Evolutionary conservation across 2,329 filamentous ascomycete species (phyloP).

Genomic region (Beauveria medogensis): DNA sequence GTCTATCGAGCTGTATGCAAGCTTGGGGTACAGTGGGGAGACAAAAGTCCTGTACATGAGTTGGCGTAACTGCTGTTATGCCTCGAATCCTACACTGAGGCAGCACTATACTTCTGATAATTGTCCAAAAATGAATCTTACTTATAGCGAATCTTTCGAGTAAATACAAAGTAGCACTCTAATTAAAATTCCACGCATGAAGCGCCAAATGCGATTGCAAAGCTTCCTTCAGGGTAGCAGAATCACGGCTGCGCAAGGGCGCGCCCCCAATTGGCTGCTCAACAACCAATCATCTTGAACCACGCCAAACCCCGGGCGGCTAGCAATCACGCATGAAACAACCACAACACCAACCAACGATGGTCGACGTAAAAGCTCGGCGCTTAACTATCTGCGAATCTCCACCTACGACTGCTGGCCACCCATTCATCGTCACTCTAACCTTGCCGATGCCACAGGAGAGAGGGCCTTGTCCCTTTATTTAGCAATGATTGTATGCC

Average conservation of each 20-base stretch:
- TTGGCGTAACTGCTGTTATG: no score
- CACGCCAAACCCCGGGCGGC: not conserved
- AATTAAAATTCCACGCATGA: not conserved
- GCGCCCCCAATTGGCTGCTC: not conserved
- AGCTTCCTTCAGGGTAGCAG: not conserved
- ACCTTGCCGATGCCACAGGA: not conserved
- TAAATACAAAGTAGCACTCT: no score
- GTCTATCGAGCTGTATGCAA: no score
- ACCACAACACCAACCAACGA: not conserved
- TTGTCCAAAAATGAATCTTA: no score
- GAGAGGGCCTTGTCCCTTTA: not conserved
- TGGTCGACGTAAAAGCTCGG: not conserved
- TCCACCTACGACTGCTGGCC: not conserved
- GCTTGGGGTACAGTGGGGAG: no score
- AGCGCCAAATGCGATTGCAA: not conserved
- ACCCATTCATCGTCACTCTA: not conserved
- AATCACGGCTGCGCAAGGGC: not conserved
- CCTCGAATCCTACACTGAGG: no score
- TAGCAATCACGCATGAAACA: conserved; percentile 3
- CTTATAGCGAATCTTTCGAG: no score
- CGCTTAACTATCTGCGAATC: not conserved
- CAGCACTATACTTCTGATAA: no score
- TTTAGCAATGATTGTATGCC: not conserved
- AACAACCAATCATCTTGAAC: not conserved
- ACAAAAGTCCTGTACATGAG: no score